phyloP scores from a whole-genome alignment of 2,329 filamentous ascomycete genomes.

The Ascomycota sp. region DNA sequence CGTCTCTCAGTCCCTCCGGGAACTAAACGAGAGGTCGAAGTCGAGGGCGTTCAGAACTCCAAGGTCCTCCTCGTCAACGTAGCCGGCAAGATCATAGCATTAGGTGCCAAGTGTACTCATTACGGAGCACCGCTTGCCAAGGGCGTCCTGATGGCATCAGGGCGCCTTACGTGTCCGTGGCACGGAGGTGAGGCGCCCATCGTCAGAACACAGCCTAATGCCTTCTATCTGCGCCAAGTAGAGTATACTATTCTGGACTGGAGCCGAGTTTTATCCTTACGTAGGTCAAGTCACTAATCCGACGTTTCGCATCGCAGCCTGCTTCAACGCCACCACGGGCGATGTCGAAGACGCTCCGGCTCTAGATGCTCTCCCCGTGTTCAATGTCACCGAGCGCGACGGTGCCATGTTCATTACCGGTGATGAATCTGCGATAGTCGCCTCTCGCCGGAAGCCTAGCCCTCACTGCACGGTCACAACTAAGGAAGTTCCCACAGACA shows the following conservation, averaged over 20 bases:
- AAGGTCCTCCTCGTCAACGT: slow-evolving; percentile 77
- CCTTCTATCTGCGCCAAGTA: too few relatives aligned
- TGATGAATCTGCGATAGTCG: slow-evolving; percentile 59
- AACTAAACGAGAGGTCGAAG: slow-evolving; percentile 73
- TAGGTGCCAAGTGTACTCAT: slow-evolving; percentile 72
- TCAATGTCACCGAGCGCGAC: slow-evolving; percentile 61
- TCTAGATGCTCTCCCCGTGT: slow-evolving; percentile 66
- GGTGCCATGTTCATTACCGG: slow-evolving; percentile 71
- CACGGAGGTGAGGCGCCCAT: slow-evolving; percentile 54
- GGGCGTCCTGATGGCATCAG: slow-evolving; percentile 64
- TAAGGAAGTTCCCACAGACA: slow-evolving; percentile 28
- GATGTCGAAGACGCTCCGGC: slow-evolving; percentile 93
- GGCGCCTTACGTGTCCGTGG: slow-evolving; percentile 84
- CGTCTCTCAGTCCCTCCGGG: slow-evolving; percentile 57
- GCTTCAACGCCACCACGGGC: slow-evolving; percentile 74
- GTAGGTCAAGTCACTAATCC: not conserved
- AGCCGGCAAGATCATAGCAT: slow-evolving; percentile 54
- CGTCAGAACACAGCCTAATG: not conserved
- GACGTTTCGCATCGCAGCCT: slow-evolving; percentile 37
- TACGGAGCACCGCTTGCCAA: slow-evolving; percentile 81
- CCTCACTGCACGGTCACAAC: slow-evolving; percentile 43
- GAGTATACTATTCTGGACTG: too few relatives aligned
- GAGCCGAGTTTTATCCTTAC: too few relatives aligned
- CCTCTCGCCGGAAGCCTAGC: slow-evolving; percentile 51
- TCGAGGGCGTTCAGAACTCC: slow-evolving; percentile 69